Evolutionary conservation across 2,329 filamentous ascomycete species (phyloP).

Genomic region (Pseudofabraea citricarpa): DNA sequence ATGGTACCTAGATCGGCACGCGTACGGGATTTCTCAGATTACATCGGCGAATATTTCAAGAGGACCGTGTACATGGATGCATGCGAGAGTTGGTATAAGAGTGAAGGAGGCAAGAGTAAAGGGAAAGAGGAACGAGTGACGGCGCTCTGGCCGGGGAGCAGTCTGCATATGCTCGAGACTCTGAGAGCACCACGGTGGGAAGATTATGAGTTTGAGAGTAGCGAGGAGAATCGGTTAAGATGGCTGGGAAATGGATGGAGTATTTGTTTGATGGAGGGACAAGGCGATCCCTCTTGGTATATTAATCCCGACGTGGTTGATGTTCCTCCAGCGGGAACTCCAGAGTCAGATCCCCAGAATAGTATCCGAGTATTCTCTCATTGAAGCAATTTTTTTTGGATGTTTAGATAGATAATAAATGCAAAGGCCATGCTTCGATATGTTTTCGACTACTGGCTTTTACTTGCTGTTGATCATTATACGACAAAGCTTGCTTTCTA

Average conservation of each 20-base stretch:
- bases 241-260: constrained; percentile 40
- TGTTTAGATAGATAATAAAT: too few species aligned
- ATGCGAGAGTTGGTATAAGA: constrained; percentile 26
- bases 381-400: constrained; percentile 16
- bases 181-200: constrained; percentile 51
- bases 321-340: constrained; percentile 29
- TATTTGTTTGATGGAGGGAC: constrained; percentile 34
- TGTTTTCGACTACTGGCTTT: too few species aligned
- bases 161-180: constrained; percentile 36
- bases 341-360: constrained; percentile 32
- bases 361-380: constrained; percentile 33
- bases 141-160: constrained; percentile 35
- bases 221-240: constrained; percentile 31
- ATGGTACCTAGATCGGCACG: constrained; percentile 40
- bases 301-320: constrained; percentile 33
- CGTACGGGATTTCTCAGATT: constrained; percentile 45
- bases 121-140: constrained; percentile 34
- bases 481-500: too few species aligned
- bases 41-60: constrained; percentile 46
- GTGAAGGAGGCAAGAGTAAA: constrained; percentile 31
- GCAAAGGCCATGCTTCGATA: too few species aligned
- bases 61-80: constrained; percentile 44
- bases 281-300: constrained; percentile 35
- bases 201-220: constrained; percentile 37
- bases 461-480: too few species aligned